Percentiles rank a stretch among this genome's conserved stretches.
Conservation (phyloP, 345 rosid species). For the Pistacia integerrima region DNA sequence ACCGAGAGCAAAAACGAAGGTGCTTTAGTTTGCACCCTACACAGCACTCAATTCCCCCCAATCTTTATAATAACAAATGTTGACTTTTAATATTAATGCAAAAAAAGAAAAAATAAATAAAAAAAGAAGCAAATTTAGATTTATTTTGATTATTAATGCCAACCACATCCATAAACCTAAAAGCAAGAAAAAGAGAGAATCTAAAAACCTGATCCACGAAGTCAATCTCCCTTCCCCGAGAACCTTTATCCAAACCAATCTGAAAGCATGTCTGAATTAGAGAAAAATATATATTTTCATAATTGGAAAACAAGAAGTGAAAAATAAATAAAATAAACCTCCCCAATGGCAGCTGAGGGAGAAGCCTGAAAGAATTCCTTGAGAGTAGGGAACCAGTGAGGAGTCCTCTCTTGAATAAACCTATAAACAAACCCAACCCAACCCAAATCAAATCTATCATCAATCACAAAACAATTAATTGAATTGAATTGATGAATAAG, state of each 20-base stretch:
- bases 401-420: slow-evolving; percentile 70
- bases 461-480: too few species aligned
- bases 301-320: not conserved
- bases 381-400: slow-evolving; percentile 68
- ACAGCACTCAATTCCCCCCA: not conserved
- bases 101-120: not conserved
- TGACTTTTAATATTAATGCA: not conserved
- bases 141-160: not conserved
- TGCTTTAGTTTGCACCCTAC: not conserved
- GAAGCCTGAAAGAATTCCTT: slow-evolving; percentile 63
- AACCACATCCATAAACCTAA: not conserved
- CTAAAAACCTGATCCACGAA: slow-evolving; percentile 67
- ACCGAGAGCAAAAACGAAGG: not conserved
- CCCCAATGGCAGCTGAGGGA: slow-evolving; percentile 95
- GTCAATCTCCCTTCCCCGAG: slow-evolving; percentile 71
- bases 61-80: not conserved
- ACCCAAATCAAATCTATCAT: not conserved
- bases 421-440: slow-evolving; percentile 28
- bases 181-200: not conserved
- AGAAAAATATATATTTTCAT: not conserved
- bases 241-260: slow-evolving; percentile 96
- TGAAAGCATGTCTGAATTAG: slow-evolving; percentile 21
- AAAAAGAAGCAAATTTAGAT: not conserved
- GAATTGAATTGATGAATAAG: too few species aligned
- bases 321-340: slow-evolving; percentile 40